Conservation (phyloP, 2,329 filamentous ascomycete genomes). For the Hymenoscyphus albidus region DNA sequence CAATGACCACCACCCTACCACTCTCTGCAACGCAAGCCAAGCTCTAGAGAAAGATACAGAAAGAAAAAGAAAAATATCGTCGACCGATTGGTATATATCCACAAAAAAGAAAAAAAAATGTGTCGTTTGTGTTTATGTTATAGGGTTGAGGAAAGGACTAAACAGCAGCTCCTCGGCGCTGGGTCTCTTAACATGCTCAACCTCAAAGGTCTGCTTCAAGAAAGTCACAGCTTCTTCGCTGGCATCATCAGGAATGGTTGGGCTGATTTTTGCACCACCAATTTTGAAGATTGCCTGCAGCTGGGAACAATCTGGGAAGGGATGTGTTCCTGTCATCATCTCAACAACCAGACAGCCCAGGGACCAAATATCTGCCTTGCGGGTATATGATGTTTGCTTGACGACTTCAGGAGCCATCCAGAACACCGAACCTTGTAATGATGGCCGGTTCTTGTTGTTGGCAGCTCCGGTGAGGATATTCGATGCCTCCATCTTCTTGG, state of each 20-base stretch:
- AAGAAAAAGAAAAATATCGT: neutral
- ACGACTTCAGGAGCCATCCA: slow-evolving; percentile 99
- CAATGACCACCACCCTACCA: neutral
- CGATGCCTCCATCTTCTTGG: slow-evolving; percentile 91
- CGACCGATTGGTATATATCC: neutral
- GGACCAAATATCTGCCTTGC: slow-evolving; percentile 98
- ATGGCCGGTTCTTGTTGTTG: slow-evolving; percentile 67
- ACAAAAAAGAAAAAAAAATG: neutral
- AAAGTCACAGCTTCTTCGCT: slow-evolving; percentile 82
- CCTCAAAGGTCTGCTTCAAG: slow-evolving; percentile 85
- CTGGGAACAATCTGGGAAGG: slow-evolving; percentile 95
- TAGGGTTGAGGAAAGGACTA: slow-evolving; percentile 75
- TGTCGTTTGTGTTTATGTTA: slow-evolving; percentile 44
- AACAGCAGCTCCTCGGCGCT: slow-evolving; percentile 86
- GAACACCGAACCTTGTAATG: slow-evolving; percentile 94
- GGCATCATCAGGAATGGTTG: slow-evolving; percentile 81
- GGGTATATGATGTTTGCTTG: slow-evolving; percentile 94
- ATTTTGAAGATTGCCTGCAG: slow-evolving; percentile 99
- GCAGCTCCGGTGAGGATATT: slow-evolving; percentile 70
- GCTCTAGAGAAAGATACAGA: neutral
- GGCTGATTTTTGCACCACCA: slow-evolving; percentile 79
- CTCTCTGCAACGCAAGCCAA: neutral
- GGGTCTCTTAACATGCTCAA: slow-evolving; percentile 88
- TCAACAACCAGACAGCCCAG: slow-evolving; percentile 95
- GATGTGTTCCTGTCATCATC: slow-evolving; percentile 97